Base-by-base conservation (phyloP, 352 stramenopile species). In the Elongisporangium prolatum region DNA sequence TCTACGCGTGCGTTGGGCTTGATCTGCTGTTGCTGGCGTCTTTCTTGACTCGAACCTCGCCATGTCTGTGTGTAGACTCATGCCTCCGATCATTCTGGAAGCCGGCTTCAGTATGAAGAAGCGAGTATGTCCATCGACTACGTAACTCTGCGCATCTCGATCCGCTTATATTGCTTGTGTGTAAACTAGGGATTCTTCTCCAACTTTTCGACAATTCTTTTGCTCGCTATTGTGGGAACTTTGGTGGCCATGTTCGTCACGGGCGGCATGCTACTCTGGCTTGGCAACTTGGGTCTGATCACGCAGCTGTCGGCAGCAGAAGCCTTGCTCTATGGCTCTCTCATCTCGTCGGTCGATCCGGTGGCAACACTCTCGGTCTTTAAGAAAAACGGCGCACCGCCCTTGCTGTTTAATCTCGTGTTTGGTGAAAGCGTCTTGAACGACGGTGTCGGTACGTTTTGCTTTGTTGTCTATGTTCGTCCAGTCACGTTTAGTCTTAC, bases 371-470 rank as follows among this genome's bases (percentile, higher is more conserved):
- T 98, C 4, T 94, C 89, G 0, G 89, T 98, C 3, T 98, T 98
- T 64, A 96, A 97, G 75, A 95, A 94, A 54, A 90, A 91, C 50
- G 79, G 83, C 40, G 84, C 83, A 3, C 84, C 84, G 48, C 79
- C 91, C 16, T 74, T 95, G 21, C 70, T 98, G 6, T 98, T 98
- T 66, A 98, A 98, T 64, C 76, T 98, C 50, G 91, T 98, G 0
- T 98, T 98, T 72, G 95, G 95, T 38, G 95, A 98, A 71, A 97
- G 83, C 56, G 91, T 98, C 64, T 77, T 98, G 4, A 98, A 98
- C 60, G 95, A 98, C 63, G 93, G 90, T 54, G 88, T 98, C 25
- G 85, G 80, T 74, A 74, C 81, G 56, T 75, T n/a, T n/a, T n/a
- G n/a, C n/a, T n/a, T n/a, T n/a, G n/a, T n/a, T n/a, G n/a, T n/a